Base-by-base conservation (phyloP, 306 rosid genomes). In the Benincasa hispida region DNA sequence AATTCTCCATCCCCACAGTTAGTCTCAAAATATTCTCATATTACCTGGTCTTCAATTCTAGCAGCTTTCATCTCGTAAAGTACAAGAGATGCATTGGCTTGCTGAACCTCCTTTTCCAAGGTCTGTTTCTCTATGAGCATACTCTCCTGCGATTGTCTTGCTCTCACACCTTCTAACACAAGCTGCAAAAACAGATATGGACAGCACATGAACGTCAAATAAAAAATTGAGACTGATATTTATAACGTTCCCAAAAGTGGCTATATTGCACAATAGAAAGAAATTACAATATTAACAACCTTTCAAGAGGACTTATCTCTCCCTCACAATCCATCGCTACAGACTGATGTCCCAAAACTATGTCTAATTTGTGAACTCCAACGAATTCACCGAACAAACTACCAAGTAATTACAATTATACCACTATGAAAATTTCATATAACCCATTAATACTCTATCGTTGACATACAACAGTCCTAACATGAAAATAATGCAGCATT, bases 1-100 rank as follows among this genome's bases (percentile, higher is more conserved):
- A 47, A 45, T 28, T 37, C 24, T 42, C 41, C 58, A 60, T 57
- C 25, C 57, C 41, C 5, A 19, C 45, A 62, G 24, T 34, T 74
- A 18, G 28, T 50, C 63, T 75, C 34, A 35, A 76, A 62, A 28
- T 25, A 77, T 76, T 77, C 54, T 37, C 13, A 73, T 74, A 78
- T 81, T 72, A 94, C 99, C 98, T 92, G 98, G 65, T 92, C 98
- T 73, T 89, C 96, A 63, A 95, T 86, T 81, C 88, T 90, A 39
- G 88, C 79, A 74, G 88, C 85, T 83, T 91, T 95, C 80, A 82
- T 60, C 74, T 90, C 93, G 79, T 80, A 92, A 81, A 92, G 90
- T 67, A 83, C 86, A 74, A 87, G 82, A 76, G 92, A 87, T 41
- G 81, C 81, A 85, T 83, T 85, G 59, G 90, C 85, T 76, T 86